Percentiles rank a stretch among this genome's conserved stretches.
These are phyloP conservation scores for Penicillium mononematosum DNA, from an alignment of 495 filamentous ascomycete genomes.

Conservation along the genomic window DNA sequence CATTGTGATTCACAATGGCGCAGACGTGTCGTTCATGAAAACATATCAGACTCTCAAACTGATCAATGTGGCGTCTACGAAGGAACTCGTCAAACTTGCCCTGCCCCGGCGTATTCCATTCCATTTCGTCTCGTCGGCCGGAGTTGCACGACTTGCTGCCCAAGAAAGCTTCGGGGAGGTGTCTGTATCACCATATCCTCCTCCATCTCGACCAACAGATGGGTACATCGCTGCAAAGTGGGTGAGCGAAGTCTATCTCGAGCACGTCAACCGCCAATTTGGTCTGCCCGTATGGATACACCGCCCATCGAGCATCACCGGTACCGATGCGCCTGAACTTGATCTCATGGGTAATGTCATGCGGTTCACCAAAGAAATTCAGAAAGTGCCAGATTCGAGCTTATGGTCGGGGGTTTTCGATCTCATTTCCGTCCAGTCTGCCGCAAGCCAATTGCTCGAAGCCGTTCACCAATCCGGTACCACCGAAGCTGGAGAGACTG, in stretches of 20 bases:
- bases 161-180: slow-evolving; percentile 22
- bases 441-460: slow-evolving; percentile 18
- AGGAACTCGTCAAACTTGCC: slow-evolving; percentile 39
- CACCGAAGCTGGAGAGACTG: neutral
- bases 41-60: slow-evolving; percentile 41
- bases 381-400: slow-evolving; percentile 19
- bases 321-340: slow-evolving; percentile 22
- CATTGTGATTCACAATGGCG: slow-evolving; percentile 53
- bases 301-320: slow-evolving; percentile 33
- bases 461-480: slow-evolving; percentile 11
- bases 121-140: slow-evolving; percentile 50
- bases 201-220: slow-evolving; percentile 23
- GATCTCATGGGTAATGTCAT: slow-evolving; percentile 31
- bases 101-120: slow-evolving; percentile 39
- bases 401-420: slow-evolving; percentile 26
- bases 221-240: slow-evolving; percentile 55
- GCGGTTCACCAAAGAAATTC: slow-evolving; percentile 17
- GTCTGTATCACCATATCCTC: slow-evolving; percentile 18
- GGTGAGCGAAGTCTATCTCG: slow-evolving; percentile 52
- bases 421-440: slow-evolving; percentile 28
- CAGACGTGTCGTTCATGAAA: slow-evolving; percentile 50
- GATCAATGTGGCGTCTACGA: slow-evolving; percentile 46
- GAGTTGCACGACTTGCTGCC: slow-evolving; percentile 25
- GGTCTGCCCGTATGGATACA: slow-evolving; percentile 43
- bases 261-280: slow-evolving; percentile 26